These are phyloP conservation scores for Dryas octopetala DNA, from an alignment of 306 rosid species.

Conservation along the genomic window DNA sequence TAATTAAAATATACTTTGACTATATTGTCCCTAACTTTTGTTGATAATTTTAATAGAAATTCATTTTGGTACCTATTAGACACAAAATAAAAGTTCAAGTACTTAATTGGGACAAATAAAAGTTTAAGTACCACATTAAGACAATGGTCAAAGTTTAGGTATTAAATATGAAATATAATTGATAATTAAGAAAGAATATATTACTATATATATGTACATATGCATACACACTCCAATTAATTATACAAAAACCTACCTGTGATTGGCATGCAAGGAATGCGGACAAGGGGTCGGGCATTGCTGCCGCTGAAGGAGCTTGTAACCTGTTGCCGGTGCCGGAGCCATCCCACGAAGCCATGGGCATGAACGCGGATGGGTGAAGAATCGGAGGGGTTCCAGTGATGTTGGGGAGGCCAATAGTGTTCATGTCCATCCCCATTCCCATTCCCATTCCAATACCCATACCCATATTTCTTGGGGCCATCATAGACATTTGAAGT, in stretches of 20 bases:
- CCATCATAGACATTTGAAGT: slow-evolving; percentile 83
- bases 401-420: slow-evolving; percentile 45
- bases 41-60: too few relatives aligned
- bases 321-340: slow-evolving; percentile 27
- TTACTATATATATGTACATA: too few relatives aligned
- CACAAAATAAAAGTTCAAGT: too few relatives aligned
- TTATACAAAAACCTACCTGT: slow-evolving; percentile 44
- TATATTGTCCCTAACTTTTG: too few relatives aligned
- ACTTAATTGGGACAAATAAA: too few relatives aligned
- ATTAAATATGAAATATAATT: not conserved
- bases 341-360: slow-evolving; percentile 68
- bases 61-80: too few relatives aligned
- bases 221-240: too few relatives aligned
- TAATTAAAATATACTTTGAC: too few relatives aligned
- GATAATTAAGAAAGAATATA: too few relatives aligned
- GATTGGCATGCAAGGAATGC: slow-evolving; percentile 69
- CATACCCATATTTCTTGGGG: slow-evolving; percentile 60
- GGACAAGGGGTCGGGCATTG: slow-evolving; percentile 54
- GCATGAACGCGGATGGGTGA: slow-evolving; percentile 74
- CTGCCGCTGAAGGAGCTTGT: slow-evolving; percentile 37
- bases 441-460: slow-evolving; percentile 65
- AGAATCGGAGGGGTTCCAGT: slow-evolving; percentile 57
- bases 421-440: slow-evolving; percentile 58
- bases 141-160: too few relatives aligned
- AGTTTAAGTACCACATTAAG: too few relatives aligned